phyloP scores from a whole-genome alignment of 805 yeast genomes.

The Yarrowia alimentaria region DNA sequence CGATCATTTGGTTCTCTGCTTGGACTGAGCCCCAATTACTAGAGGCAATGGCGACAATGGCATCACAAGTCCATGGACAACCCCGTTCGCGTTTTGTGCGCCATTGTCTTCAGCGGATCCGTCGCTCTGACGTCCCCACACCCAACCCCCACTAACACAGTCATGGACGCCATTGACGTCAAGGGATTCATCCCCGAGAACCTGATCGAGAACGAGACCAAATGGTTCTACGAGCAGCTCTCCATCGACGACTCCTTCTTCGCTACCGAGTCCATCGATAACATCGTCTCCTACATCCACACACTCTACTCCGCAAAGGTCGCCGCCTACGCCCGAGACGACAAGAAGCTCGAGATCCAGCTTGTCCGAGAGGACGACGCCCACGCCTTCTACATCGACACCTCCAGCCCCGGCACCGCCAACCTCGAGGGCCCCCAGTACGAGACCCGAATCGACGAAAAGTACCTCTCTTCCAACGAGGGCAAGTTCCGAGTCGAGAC shows the following conservation, averaged over 20 bases:
- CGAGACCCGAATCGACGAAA: slow-evolving; percentile 77
- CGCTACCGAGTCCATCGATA: slow-evolving; percentile 76
- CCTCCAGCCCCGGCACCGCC: slow-evolving; percentile 54
- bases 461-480: slow-evolving; percentile 53
- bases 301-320: slow-evolving; percentile 90
- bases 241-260: slow-evolving; percentile 93
- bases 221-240: slow-evolving; percentile 81
- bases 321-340: slow-evolving; percentile 72
- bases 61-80: too few species aligned
- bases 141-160: slow-evolving; percentile 39
- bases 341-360: slow-evolving; percentile 60
- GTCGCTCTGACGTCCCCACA: neutral
- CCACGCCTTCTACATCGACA: slow-evolving; percentile 89
- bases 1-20: too few species aligned
- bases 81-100: neutral
- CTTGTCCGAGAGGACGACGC: slow-evolving; percentile 76
- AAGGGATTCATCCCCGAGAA: slow-evolving; percentile 88
- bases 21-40: too few species aligned
- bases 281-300: slow-evolving; percentile 79
- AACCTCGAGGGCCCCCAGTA: slow-evolving; percentile 49
- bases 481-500: slow-evolving; percentile 67
- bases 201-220: slow-evolving; percentile 79
- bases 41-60: too few species aligned
- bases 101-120: slow-evolving; percentile 29
- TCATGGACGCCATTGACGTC: slow-evolving; percentile 74